Evolutionary conservation across 352 stramenopile genomes (phyloP), one percentile per base, ranked within the genome.

Genomic region (Phytophthora citricola): DNA sequence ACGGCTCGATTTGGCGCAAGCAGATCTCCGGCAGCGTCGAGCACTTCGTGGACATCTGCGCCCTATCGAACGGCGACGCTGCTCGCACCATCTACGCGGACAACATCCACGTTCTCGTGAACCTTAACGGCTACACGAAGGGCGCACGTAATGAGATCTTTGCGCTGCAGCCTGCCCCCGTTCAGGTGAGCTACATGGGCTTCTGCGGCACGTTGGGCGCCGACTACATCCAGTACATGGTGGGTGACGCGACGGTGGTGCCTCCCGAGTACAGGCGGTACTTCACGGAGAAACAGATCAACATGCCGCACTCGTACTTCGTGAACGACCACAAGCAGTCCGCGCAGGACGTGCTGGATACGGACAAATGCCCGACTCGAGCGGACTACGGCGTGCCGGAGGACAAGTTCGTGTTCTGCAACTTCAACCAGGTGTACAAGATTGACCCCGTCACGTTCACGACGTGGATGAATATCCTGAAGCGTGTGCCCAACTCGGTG

Each of bases 371-470:
- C 17, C 89, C 88, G 2, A 92, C 84, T 36, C 87, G 94, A 52
- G 67, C 71, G 5, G 76, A 94, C 54, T 98, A 98, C 49, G 94
- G 92, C 32, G 81, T 98, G 1, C 85, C 91, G 0, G 92, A 98
- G 29, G 91, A 98, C 74, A 82, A 79, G 53, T 98, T 98, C 70
- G 94, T 98, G 27, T 98, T 98, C 66, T 97, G 91, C 64, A 98
- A 97, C 64, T 98, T 98, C 60, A 98, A 98, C 51, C 89, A 98
- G 62, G 71, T 98, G 11, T 97, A 98, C 90, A 98, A 98, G 78
- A 97, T 99, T 27, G 93, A 98, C 46, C 95, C 94, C 6, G 61
- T 73, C 10, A 94, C 90, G 27, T 98, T 98, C 70, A 78, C 75
- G 14, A 87, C 83, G 9, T 99, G 95, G 95, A 96, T 96, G 83